These are phyloP conservation scores for Magnaporthales sp. DNA, from an alignment of 2,329 filamentous ascomycete genomes.

Conservation along the genomic window DNA sequence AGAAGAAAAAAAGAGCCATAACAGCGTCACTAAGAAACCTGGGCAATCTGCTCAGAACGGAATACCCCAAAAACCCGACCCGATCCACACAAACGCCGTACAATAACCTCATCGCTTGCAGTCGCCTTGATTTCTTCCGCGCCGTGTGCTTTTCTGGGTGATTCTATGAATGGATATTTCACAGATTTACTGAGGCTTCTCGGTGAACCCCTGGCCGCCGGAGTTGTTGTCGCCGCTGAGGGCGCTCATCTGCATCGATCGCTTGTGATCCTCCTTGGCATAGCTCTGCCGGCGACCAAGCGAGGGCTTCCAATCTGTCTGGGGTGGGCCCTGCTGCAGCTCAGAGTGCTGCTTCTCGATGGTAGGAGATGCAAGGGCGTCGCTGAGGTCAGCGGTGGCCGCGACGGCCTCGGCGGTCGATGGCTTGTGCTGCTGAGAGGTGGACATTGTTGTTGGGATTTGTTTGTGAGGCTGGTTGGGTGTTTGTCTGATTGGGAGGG, in stretches of 20 bases:
- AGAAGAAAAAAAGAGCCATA: neutral
- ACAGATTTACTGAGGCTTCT: constrained; percentile 16
- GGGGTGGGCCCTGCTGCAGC: constrained; percentile 11
- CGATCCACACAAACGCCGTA: neutral
- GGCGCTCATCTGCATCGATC: constrained; percentile 37
- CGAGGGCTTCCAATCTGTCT: constrained; percentile 36
- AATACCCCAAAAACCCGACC: neutral
- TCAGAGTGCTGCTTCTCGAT: constrained; percentile 21
- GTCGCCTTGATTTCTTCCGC: constrained; percentile 7
- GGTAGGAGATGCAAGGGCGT: constrained; percentile 2
- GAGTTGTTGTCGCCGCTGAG: constrained; percentile 23
- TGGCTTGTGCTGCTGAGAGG: neutral
- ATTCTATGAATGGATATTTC: too few species aligned
- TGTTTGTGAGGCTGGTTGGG: neutral
- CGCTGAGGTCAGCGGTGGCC: constrained; percentile 2
- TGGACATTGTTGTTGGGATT: neutral
- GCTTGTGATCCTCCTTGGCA: constrained; percentile 45
- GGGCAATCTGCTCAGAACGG: neutral
- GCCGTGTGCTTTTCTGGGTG: too few species aligned
- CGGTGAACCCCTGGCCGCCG: constrained; percentile 31
- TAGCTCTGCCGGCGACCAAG: constrained; percentile 41
- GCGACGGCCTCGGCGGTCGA: constrained; percentile 1
- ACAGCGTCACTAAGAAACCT: neutral
- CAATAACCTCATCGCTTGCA: constrained; percentile 7
- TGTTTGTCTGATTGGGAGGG: neutral